Evolutionary conservation across 169 alveolate genomes (phyloP).

Genomic region (Eimeria praecox): DNA sequence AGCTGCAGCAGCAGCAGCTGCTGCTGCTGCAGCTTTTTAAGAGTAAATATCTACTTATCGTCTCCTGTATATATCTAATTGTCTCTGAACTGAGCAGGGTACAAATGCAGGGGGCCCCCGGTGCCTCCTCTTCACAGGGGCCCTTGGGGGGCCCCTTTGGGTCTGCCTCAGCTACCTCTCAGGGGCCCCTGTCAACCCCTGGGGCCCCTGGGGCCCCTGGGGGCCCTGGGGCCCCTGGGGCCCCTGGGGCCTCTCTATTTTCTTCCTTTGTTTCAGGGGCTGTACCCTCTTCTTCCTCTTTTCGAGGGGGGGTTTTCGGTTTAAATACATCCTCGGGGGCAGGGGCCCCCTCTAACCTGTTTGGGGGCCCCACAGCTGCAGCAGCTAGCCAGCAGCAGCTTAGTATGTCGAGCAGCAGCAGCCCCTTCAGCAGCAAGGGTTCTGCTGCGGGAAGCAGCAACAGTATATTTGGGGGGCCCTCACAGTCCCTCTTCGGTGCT

Average conservation of each 20-base stretch:
- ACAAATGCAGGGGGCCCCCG: slow-evolving; percentile 31
- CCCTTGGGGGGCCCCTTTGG: neutral
- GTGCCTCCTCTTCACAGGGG: neutral
- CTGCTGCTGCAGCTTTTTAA: neutral
- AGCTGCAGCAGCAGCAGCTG: no score
- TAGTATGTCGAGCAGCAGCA: neutral
- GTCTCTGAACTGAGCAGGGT: neutral
- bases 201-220: neutral
- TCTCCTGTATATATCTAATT: neutral
- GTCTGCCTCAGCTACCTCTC: neutral
- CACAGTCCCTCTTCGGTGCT: neutral
- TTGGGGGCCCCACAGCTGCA: slow-evolving; percentile 21
- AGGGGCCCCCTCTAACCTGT: neutral
- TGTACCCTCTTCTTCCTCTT: neutral
- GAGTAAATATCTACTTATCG: neutral
- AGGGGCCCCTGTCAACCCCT: no score
- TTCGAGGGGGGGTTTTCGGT: neutral
- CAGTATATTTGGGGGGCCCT: neutral
- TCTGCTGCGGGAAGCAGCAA: neutral
- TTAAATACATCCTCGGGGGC: neutral
- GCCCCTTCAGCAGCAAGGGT: neutral
- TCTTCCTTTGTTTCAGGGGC: neutral
- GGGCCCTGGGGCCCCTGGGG: neutral
- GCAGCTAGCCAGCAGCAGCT: neutral
- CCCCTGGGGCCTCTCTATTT: neutral